These are phyloP conservation scores for Mucor indicus DNA, from an alignment of 371 early-diverging fungal genomes.

Conservation along the genomic window DNA sequence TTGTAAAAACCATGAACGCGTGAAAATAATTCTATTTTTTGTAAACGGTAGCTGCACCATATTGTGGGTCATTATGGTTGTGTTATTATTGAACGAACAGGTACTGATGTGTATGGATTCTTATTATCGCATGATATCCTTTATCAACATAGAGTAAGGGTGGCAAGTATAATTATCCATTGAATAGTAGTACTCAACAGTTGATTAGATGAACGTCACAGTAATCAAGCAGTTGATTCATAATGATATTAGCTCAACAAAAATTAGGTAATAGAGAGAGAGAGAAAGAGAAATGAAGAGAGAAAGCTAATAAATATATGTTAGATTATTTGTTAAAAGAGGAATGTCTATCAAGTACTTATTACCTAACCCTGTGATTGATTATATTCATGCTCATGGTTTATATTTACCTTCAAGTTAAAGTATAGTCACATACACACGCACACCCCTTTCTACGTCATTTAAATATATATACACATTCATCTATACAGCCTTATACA, in stretches of 20 bases:
- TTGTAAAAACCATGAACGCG: not conserved
- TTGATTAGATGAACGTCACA: constrained; percentile 75
- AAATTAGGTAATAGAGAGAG: constrained; percentile 62
- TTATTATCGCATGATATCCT: constrained; percentile 86
- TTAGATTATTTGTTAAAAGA: constrained; percentile 88
- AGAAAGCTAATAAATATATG: not conserved
- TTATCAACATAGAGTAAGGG: constrained; percentile 80
- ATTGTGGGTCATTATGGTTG: constrained; percentile 94
- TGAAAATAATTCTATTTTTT: too few species aligned
- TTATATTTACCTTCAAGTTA: constrained; percentile 62
- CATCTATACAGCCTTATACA: too few species aligned
- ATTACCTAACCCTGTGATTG: constrained; percentile 89
- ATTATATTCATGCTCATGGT: constrained; percentile 79
- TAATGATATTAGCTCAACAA: constrained; percentile 95
- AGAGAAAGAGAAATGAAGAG: not conserved
- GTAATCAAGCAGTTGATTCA: constrained; percentile 94
- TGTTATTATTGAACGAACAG: constrained; percentile 93
- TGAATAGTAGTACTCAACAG: not conserved
- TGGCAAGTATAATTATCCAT: not conserved
- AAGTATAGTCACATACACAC: not conserved
- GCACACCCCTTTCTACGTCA: not conserved
- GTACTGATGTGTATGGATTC: constrained; percentile 91
- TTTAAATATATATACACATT: too few species aligned
- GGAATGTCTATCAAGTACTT: constrained; percentile 95
- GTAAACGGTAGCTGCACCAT: constrained; percentile 71